phyloP scores from a whole-genome alignment of 2,329 filamentous ascomycete species.

The Pseudonectria foliicola region DNA sequence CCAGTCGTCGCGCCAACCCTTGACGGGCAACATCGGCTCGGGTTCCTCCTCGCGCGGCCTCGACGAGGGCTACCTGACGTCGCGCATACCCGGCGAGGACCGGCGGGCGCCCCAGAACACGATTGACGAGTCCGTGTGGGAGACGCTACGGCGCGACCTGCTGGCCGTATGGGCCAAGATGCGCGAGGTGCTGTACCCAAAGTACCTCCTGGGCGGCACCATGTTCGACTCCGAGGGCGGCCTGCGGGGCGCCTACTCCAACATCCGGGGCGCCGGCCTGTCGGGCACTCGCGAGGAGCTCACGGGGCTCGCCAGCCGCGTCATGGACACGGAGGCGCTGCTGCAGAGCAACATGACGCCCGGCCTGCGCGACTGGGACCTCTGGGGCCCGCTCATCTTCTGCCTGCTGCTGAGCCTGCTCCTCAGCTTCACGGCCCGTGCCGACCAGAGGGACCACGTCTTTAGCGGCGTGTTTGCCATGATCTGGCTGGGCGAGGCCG shows the following conservation, averaged over 20 bases:
- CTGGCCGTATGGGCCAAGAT: constrained; percentile 96
- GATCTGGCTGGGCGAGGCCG: constrained; percentile 93
- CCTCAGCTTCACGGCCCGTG: constrained; percentile 72
- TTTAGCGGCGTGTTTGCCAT: constrained; percentile 96
- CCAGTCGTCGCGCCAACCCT: constrained; percentile 65
- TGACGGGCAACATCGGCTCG: constrained; percentile 76
- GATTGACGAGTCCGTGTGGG: constrained; percentile 96
- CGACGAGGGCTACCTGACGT: constrained; percentile 78
- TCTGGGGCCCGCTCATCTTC: constrained; percentile 95
- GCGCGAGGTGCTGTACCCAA: constrained; percentile 92
- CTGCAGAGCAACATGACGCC: constrained; percentile 73
- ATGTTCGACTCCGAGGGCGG: constrained; percentile 52
- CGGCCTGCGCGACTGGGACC: constrained; percentile 90
- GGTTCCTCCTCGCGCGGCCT: constrained; percentile 48
- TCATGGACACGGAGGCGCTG: constrained; percentile 56
- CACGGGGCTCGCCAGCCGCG: constrained; percentile 51
- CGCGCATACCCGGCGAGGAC: constrained; percentile 86
- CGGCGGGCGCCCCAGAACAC: constrained; percentile 83
- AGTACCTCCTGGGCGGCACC: constrained; percentile 73
- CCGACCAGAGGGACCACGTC: constrained; percentile 76
- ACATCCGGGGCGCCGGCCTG: constrained; percentile 51
- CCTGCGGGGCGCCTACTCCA: constrained; percentile 55
- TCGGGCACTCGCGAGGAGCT: constrained; percentile 56
- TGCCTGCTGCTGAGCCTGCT: constrained; percentile 83
- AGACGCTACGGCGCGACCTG: constrained; percentile 87